Evolutionary conservation across 2,329 filamentous ascomycete species (phyloP), one percentile per base, ranked within the genome.

Genomic region (Massarina eburnea): DNA sequence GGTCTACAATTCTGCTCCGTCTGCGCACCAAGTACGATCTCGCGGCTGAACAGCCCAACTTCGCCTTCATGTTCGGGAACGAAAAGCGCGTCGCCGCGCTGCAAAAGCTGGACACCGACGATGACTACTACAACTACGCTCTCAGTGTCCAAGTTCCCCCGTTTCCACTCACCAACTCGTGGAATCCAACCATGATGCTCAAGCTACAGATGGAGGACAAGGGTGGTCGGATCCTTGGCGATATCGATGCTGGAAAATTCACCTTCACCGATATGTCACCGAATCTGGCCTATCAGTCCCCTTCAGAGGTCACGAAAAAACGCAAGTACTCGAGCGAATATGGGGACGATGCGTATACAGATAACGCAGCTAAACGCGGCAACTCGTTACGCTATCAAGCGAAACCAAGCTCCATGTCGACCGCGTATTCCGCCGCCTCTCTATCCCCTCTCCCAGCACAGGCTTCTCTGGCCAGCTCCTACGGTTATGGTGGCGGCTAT

Each of bases 31-130:
- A 85, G 49, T 89, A 88, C 72, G 86, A 95, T 62, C 73, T 95
- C 49, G 46, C 80, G 84, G 14, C 15, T 14, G 24, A 78, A 77
- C 47, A 79, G 75, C 60, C 58, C 48, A 62, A 64, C 15, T 59
- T 75, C 64, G 84, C 89, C 60, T 85, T 96, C 43, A 80, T 85
- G 37, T 95, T 96, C 70, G 90, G 89, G n/a, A 78, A 80, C n/a
- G 82, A 87, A 59, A 84, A 85, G 67, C 86, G 84, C 68, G 77
- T 82, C 43, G 84, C 84, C 46, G 79, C 84, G 45, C 76, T 91
- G 19, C 78, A 81, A 36, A 85, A 85, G 64, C 65, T 76, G 73
- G 74, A 73, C 74, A 65, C 77, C 71, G 56, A 81, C 76, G 72
- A 80, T 55, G 80, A 82, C 17, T 75, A 72, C 43, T 88, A 82